Conservation (phyloP, 83 land plant genomes). For the Isoetes engelmannii region DNA sequence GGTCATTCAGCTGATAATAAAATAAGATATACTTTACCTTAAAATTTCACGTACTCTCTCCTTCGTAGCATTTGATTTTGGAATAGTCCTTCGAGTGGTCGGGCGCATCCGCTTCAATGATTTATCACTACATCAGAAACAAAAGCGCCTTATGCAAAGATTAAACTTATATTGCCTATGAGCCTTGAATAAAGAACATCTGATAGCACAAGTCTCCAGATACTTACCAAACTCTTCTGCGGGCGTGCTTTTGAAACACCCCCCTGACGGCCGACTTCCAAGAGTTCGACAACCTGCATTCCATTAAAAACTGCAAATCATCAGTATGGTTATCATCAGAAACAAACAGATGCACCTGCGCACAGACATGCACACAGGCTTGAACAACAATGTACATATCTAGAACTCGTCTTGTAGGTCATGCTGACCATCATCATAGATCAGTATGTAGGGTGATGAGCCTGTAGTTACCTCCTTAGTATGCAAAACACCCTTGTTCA, state of each 20-base stretch:
- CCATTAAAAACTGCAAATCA: neutral
- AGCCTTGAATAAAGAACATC: no score
- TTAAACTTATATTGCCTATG: constrained; percentile 6
- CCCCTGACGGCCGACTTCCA: constrained; percentile 31
- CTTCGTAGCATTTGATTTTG: constrained; percentile 28
- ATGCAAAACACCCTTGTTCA: no score
- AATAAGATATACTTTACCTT: constrained; percentile 13
- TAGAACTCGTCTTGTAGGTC: no score
- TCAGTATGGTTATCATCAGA: no score
- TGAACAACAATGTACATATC: no score
- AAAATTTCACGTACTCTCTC: constrained; percentile 25
- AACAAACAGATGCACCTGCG: no score
- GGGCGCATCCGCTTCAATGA: constrained; percentile 6
- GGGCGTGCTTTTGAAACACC: constrained; percentile 20
- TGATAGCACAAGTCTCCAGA: neutral
- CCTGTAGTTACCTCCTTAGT: no score
- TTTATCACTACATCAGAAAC: constrained; percentile 19
- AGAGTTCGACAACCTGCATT: constrained; percentile 21
- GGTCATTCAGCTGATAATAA: no score
- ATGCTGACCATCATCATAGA: no score
- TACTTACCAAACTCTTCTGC: constrained; percentile 24
- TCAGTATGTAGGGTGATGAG: no score
- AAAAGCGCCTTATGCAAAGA: constrained; percentile 10
- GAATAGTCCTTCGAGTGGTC: constrained; percentile 11
- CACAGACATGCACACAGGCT: no score